Percentiles rank a stretch among this genome's conserved stretches.
Conservation (phyloP, 139 green algal species). For the Micractinium conductrix region DNA sequence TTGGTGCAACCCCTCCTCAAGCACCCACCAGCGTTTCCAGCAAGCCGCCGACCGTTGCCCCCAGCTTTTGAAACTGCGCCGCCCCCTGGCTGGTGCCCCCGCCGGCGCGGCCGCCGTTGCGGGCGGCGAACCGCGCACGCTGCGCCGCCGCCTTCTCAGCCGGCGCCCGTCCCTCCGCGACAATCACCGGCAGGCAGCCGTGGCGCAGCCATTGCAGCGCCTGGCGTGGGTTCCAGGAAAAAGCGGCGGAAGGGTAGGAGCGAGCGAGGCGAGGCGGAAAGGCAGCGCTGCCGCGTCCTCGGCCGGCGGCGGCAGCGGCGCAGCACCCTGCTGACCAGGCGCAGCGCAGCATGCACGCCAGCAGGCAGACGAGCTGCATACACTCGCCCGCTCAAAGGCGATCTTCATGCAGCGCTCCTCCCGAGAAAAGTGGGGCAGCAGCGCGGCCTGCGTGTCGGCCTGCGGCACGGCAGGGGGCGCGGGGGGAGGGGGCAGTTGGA, state of each 20-base stretch:
- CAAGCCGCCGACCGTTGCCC: not conserved
- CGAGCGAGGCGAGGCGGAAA: not conserved
- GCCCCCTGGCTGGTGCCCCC: not conserved
- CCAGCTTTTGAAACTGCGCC: constrained; percentile 7
- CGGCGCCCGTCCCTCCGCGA: constrained; percentile 68
- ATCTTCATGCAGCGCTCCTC: constrained; percentile 56
- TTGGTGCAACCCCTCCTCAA: too few relatives aligned
- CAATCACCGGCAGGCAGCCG: constrained; percentile 68
- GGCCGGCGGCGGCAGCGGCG: not conserved
- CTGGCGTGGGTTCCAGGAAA: constrained; percentile 31
- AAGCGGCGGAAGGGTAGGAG: not conserved
- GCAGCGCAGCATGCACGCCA: not conserved
- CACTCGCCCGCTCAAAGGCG: constrained; percentile 62
- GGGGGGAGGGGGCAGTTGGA: too few relatives aligned
- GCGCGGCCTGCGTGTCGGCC: constrained; percentile 48
- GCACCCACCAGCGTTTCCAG: constrained; percentile 20
- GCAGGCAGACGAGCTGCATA: not conserved
- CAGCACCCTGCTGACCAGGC: not conserved
- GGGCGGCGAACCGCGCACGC: constrained; percentile 41
- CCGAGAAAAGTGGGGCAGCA: constrained; percentile 47
- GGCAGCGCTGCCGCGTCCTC: not conserved
- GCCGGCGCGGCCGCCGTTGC: not conserved
- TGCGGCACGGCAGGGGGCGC: too few relatives aligned
- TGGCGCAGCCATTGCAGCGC: constrained; percentile 72
- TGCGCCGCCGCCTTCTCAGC: constrained; percentile 63